Conservation (phyloP, 495 filamentous ascomycete genomes). For the Clohesyomyces aquaticus region DNA sequence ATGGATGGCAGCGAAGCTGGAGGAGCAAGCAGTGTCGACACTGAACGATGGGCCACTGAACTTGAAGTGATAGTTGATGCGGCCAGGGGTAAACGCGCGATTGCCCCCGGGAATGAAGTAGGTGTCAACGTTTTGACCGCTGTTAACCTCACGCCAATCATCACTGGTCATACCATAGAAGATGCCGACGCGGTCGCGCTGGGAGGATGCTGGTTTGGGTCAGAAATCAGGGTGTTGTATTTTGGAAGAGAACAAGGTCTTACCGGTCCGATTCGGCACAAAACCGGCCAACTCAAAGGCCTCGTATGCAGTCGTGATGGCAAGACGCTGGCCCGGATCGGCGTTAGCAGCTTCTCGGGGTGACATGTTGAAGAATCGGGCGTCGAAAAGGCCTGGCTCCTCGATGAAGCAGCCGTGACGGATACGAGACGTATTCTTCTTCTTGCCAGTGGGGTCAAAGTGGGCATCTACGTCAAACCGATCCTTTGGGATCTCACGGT, state of each 20-base stretch:
- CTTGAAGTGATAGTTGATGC: conserved; percentile 45
- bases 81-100: conserved; percentile 44
- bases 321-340: conserved; percentile 48
- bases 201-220: conserved; percentile 43
- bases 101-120: conserved; percentile 45
- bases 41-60: conserved; percentile 41
- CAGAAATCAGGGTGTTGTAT: too few species aligned
- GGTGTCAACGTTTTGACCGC: conserved; percentile 41
- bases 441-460: conserved; percentile 37
- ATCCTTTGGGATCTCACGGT: conserved; percentile 34
- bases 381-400: conserved; percentile 45
- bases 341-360: conserved; percentile 47
- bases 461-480: conserved; percentile 38
- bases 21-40: conserved; percentile 50
- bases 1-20: conserved; percentile 46
- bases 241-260: too few species aligned
- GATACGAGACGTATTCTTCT: conserved; percentile 36
- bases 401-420: conserved; percentile 43
- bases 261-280: conserved; percentile 38
- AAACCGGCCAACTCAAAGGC: conserved; percentile 49
- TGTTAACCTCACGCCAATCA: conserved; percentile 45
- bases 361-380: conserved; percentile 50
- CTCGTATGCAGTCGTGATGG: conserved; percentile 48
- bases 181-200: conserved; percentile 45
- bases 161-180: conserved; percentile 49